Percentiles rank a stretch among this genome's conserved stretches.
Conservation (phyloP, 108 stramenopile species). For the Phaeodactylum tricornutum region DNA sequence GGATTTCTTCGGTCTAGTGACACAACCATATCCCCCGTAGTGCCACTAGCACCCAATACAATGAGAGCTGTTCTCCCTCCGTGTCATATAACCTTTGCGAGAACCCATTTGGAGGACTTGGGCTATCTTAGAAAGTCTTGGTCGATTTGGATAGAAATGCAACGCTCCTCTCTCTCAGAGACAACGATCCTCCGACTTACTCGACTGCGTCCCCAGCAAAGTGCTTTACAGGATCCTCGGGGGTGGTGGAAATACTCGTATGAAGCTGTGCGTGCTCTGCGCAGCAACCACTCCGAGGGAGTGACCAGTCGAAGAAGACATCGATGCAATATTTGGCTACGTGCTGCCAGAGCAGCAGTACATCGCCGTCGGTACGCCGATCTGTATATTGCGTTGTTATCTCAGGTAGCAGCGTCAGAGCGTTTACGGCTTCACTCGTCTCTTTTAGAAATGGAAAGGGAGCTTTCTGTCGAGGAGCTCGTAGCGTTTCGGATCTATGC, state of each 20-base stretch:
- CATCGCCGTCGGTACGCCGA: slow-evolving; percentile 25
- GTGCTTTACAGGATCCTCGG: slow-evolving; percentile 22
- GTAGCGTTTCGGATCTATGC: slow-evolving; percentile 47
- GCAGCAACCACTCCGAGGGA: background rate
- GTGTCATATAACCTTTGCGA: slow-evolving; percentile 33
- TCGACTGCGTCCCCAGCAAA: slow-evolving; percentile 20
- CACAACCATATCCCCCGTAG: background rate
- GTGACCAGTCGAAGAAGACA: background rate
- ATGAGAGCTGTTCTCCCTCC: slow-evolving; percentile 29
- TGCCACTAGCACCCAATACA: slow-evolving; percentile 3
- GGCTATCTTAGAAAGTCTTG: slow-evolving; percentile 57
- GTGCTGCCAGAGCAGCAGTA: slow-evolving; percentile 24
- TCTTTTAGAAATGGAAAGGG: slow-evolving; percentile 42
- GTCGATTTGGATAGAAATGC: slow-evolving; percentile 29
- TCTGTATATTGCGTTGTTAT: slow-evolving; percentile 24
- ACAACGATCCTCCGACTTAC: slow-evolving; percentile 17
- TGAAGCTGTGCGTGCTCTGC: slow-evolving; percentile 30
- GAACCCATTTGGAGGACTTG: slow-evolving; percentile 48
- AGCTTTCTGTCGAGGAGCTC: slow-evolving; percentile 35
- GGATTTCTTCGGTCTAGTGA: background rate
- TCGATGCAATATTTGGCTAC: slow-evolving; percentile 40
- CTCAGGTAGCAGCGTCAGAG: background rate
- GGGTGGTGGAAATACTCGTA: slow-evolving; percentile 59
- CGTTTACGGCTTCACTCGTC: slow-evolving; percentile 12
- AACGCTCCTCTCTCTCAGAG: slow-evolving; percentile 20